Evolutionary conservation across 805 yeast species (phyloP), one percentile per base, ranked within the genome.

Genomic region (Cyberlindnera americana): DNA sequence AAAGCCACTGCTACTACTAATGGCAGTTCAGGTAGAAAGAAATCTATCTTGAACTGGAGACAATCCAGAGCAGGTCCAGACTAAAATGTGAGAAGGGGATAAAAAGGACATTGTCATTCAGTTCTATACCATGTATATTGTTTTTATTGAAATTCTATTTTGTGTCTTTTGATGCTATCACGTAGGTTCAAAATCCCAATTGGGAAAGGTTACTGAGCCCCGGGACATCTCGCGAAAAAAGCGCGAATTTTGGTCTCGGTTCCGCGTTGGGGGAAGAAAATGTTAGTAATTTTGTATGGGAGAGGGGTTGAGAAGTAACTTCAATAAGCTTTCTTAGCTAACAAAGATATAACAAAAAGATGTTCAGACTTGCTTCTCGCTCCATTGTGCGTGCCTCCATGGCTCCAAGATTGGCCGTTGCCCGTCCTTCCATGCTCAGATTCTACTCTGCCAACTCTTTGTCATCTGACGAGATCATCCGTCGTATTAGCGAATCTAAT

Each of bases 401-500:
- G 19, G 33, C 52, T 21, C n/a, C 41, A 29, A 55, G 50, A 37
- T 53, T 62, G 30, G 25, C 44, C 6, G 31, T 64, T 29, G 52
- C 60, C 43, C 42, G 43, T 30, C 62, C 69, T 52, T 51, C 59
- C 35, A 45, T 48, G 45, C 16, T 46, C 29, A 66, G 77, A 52
- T 61, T 74, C 58, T 82, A 81, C 67, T 60, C 75, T 15, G 75
- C 83, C 38, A 77, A 82, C 41, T 75, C 85, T 24, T 67, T 89
- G 54, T 69, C 83, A 46, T 77, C 79, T 60, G 84, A 81, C 29
- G 96, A 87, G 60, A 90, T 90, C 49, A 76, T 88, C 52, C 72
- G 76, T 48, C 80, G 97, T 67, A 84, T 93, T 39, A 68, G 83
- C 47, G 86, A 83, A 56, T 95, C 93, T 41, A 72, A 83, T 63